Conservation (phyloP, 768 basidiomycete species). For the Tulasnella sp. region DNA sequence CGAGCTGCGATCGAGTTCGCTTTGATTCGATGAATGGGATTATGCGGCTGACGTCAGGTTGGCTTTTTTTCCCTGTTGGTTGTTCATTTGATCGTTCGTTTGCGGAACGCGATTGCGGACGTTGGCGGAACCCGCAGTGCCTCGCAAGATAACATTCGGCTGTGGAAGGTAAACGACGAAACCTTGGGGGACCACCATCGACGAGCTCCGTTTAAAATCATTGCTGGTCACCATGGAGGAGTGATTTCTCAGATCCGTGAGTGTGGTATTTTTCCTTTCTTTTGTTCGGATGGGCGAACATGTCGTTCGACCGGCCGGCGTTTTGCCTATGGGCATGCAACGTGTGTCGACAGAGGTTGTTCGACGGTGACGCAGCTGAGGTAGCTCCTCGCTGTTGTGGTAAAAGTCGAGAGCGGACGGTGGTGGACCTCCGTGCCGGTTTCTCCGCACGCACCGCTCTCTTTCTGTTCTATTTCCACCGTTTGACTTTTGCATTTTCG, state of each 20-base stretch:
- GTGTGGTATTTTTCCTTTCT: slow-evolving; percentile 39
- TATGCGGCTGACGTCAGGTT: slow-evolving; percentile 10
- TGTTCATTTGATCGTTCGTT: neutral
- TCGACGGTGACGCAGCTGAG: slow-evolving; percentile 23
- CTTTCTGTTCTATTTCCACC: neutral
- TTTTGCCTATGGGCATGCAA: slow-evolving; percentile 7
- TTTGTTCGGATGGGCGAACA: neutral
- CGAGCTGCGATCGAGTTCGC: slow-evolving; percentile 15
- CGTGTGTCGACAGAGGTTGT: slow-evolving; percentile 24
- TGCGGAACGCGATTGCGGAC: slow-evolving; percentile 2
- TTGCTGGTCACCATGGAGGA: slow-evolving; percentile 94
- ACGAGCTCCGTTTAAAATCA: slow-evolving; percentile 86
- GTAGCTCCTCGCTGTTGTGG: neutral
- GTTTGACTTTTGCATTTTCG: slow-evolving; percentile 16
- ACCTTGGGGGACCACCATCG: slow-evolving; percentile 51
- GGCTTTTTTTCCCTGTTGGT: neutral
- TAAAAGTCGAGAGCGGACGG: slow-evolving; percentile 10
- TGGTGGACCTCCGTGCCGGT: neutral
- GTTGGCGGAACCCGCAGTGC: slow-evolving; percentile 50
- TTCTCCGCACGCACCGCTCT: slow-evolving; percentile 9
- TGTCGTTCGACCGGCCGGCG: neutral
- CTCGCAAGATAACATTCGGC: slow-evolving; percentile 84
- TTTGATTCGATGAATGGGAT: slow-evolving; percentile 6
- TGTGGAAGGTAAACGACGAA: slow-evolving; percentile 87
- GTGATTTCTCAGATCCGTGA: slow-evolving; percentile 88